Conservation (phyloP, 352 stramenopile genomes). For the Phytopythium litorale region DNA sequence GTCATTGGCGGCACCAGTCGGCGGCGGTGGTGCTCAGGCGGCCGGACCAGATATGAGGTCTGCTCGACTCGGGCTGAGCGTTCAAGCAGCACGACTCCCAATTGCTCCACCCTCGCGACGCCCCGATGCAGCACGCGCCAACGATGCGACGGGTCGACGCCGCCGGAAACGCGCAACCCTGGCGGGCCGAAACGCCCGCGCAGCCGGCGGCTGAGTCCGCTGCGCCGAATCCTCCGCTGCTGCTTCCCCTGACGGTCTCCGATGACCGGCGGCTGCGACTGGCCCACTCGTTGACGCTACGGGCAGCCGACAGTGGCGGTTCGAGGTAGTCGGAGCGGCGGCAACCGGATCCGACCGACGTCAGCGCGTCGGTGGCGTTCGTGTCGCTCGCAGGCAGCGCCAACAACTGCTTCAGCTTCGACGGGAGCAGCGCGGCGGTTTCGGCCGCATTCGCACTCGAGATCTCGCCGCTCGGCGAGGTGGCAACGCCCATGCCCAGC, state of each 20-base stretch:
- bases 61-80: no score
- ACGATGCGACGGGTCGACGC: neutral
- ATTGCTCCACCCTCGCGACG: neutral
- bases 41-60: no score
- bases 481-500: neutral
- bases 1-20: no score
- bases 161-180: conserved; percentile 1
- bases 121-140: neutral
- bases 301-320: neutral
- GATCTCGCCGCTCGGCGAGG: neutral
- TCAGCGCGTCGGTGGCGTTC: neutral
- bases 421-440: neutral
- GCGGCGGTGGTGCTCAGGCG: no score
- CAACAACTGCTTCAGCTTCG: neutral
- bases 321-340: no score
- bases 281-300: neutral
- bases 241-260: neutral
- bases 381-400: neutral
- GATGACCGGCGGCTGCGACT: neutral
- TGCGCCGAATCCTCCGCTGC: neutral
- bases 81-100: neutral
- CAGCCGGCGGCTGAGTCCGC: neutral
- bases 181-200: neutral
- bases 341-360: neutral
- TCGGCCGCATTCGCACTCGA: neutral